These are phyloP conservation scores for Suhomyces bribrorum DNA, from an alignment of 1,139 yeast genomes.

Conservation along the genomic window DNA sequence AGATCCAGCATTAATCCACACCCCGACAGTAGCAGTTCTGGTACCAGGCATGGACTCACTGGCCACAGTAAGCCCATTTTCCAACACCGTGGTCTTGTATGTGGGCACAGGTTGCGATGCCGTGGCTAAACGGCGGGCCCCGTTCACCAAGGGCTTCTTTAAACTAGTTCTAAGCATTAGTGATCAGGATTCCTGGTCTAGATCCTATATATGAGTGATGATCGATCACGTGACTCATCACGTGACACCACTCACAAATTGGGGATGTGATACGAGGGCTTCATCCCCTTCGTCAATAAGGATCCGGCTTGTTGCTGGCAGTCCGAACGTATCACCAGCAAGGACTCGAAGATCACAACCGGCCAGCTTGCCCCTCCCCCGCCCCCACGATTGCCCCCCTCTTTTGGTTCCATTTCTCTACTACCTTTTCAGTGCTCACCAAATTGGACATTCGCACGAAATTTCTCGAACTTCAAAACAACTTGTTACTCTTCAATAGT, in stretches of 20 bases:
- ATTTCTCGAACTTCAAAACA: not conserved
- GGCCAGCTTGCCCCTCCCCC: too few species aligned
- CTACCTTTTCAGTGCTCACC: not conserved
- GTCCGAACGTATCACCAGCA: too few species aligned
- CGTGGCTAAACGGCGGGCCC: constrained; percentile 11
- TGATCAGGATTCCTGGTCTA: not conserved
- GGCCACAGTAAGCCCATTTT: constrained; percentile 93
- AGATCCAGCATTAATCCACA: constrained; percentile 97
- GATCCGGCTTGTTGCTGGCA: too few species aligned
- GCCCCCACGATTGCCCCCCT: too few species aligned
- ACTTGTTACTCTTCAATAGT: constrained; percentile 3
- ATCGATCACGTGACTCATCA: not conserved
- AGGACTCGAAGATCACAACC: too few species aligned
- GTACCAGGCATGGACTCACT: constrained; percentile 86
- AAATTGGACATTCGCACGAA: not conserved
- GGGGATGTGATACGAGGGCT: too few species aligned
- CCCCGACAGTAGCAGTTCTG: constrained; percentile 94
- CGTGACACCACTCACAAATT: too few species aligned
- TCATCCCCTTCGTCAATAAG: too few species aligned
- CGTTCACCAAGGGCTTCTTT: constrained; percentile 1
- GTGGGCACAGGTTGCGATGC: constrained; percentile 13
- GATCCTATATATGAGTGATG: not conserved
- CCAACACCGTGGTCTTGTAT: constrained; percentile 56
- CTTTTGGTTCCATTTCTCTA: not conserved
- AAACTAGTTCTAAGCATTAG: constrained; percentile 5